These are phyloP conservation scores for Elaeis guineensis DNA, from an alignment of 176 grass and related monocot species.

Conservation along the genomic window DNA sequence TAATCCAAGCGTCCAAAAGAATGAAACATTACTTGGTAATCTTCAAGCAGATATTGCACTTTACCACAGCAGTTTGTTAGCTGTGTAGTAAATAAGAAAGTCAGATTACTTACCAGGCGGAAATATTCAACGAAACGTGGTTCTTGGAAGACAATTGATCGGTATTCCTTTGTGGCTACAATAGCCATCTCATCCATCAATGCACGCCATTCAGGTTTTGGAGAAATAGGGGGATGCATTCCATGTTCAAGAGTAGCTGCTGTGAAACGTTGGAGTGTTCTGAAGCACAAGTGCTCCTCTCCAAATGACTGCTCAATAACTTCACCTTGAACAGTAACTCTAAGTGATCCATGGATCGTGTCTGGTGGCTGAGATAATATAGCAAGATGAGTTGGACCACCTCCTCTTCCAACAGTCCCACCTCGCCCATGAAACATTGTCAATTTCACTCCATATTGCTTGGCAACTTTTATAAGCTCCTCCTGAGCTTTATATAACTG, in stretches of 20 bases:
- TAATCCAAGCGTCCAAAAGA: too few relatives aligned
- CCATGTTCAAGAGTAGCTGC: slow-evolving; percentile 97
- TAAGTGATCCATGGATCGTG: slow-evolving; percentile 81
- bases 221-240: slow-evolving; percentile 75
- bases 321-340: slow-evolving; percentile 94
- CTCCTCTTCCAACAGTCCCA: slow-evolving; percentile 91
- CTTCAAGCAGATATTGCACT: too few relatives aligned
- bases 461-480: slow-evolving; percentile 83
- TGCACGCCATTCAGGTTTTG: slow-evolving; percentile 79
- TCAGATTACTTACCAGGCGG: slow-evolving; percentile 59
- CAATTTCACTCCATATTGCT: slow-evolving; percentile 60
- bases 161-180: slow-evolving; percentile 78
- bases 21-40: too few relatives aligned
- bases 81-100: neutral
- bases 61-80: too few relatives aligned
- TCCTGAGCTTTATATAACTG: slow-evolving; percentile 88
- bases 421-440: slow-evolving; percentile 97
- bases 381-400: slow-evolving; percentile 91
- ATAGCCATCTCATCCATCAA: slow-evolving; percentile 90
- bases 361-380: slow-evolving; percentile 94
- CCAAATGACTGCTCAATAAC: slow-evolving; percentile 97
- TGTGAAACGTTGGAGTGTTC: slow-evolving; percentile 87
- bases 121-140: slow-evolving; percentile 97
- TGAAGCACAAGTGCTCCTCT: slow-evolving; percentile 94
- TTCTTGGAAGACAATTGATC: slow-evolving; percentile 83